Percentiles rank a stretch among this genome's conserved stretches.
Conservation (phyloP, 1,284 basidiomycete genomes). For the Pseudozyma pruni region DNA sequence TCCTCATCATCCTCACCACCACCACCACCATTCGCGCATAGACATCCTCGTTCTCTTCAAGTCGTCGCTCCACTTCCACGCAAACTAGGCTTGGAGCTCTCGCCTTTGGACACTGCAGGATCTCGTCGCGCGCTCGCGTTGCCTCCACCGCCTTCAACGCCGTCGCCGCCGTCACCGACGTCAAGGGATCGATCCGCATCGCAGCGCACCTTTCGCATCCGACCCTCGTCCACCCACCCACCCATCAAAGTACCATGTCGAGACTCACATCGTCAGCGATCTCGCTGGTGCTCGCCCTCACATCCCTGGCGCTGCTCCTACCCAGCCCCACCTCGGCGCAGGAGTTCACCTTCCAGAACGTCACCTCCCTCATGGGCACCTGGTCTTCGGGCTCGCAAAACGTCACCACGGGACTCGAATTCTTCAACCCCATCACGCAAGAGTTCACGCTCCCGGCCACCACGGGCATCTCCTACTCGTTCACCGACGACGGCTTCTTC, state of each 20-base stretch:
- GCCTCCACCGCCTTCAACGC: too few species aligned
- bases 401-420: conserved; percentile 61
- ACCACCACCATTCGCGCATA: conserved; percentile 5
- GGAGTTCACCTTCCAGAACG: conserved; percentile 29
- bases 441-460: conserved; percentile 58
- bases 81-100: not conserved
- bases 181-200: too few species aligned
- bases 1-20: conserved; percentile 2
- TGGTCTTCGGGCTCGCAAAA: conserved; percentile 62
- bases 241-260: conserved; percentile 2
- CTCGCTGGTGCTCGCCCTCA: conserved; percentile 12
- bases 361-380: conserved; percentile 53
- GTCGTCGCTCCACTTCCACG: too few species aligned
- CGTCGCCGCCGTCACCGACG: too few species aligned
- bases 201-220: not conserved
- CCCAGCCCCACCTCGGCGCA: conserved; percentile 11
- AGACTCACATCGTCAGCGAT: conserved; percentile 6
- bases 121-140: conserved; percentile 1
- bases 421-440: conserved; percentile 64
- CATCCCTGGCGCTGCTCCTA: conserved; percentile 2
- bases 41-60: not conserved
- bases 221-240: not conserved
- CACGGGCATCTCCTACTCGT: conserved; percentile 62
- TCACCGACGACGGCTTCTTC: conserved; percentile 63
- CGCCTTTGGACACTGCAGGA: too few species aligned